A percentile compares a stretch with the other conserved stretches of the same genome.
Evolutionary conservation across 768 basidiomycete genomes (phyloP).

Genomic region (Lentinula guzmanii): DNA sequence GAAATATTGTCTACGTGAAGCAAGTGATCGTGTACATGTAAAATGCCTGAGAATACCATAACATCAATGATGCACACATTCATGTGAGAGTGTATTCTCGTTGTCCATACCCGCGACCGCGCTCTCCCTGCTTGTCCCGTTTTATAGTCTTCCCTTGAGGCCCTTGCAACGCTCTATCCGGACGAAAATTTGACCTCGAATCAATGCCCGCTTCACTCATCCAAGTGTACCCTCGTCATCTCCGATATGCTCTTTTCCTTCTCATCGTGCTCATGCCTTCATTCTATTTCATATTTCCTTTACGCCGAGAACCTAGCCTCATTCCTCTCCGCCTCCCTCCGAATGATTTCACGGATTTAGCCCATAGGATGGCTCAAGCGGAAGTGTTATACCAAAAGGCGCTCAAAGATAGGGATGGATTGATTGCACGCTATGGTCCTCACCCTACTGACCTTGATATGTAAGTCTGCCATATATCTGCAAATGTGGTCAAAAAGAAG

Average conservation of each 20-base stretch:
- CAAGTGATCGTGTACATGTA: not conserved
- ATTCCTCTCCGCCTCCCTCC: conserved; percentile 25
- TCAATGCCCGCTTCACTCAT: not conserved
- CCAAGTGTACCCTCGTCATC: conserved; percentile 30
- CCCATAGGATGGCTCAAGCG: conserved; percentile 33
- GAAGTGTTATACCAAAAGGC: conserved; percentile 40
- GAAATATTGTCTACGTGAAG: not conserved
- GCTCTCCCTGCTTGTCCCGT: too few species aligned
- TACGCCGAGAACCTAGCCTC: conserved; percentile 24
- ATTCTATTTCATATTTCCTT: conserved; percentile 40
- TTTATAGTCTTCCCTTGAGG: too few species aligned
- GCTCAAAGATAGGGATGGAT: conserved; percentile 32
- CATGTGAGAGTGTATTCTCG: not conserved
- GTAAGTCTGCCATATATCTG: conserved; percentile 24
- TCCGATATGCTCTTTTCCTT: conserved; percentile 44
- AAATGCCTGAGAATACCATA: not conserved
- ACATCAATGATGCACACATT: not conserved
- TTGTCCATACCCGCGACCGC: not conserved
- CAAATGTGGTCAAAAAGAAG: not conserved
- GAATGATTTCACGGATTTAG: conserved; percentile 27
- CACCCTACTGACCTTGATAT: conserved; percentile 37
- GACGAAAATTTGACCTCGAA: not conserved
- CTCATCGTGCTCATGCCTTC: conserved; percentile 34
- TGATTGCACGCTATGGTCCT: conserved; percentile 53
- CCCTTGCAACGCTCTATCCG: not conserved